A percentile compares a stretch with the other conserved stretches of the same genome.
Conservation (phyloP, 306 rosid genomes). For the Canavalia ensiformis region DNA sequence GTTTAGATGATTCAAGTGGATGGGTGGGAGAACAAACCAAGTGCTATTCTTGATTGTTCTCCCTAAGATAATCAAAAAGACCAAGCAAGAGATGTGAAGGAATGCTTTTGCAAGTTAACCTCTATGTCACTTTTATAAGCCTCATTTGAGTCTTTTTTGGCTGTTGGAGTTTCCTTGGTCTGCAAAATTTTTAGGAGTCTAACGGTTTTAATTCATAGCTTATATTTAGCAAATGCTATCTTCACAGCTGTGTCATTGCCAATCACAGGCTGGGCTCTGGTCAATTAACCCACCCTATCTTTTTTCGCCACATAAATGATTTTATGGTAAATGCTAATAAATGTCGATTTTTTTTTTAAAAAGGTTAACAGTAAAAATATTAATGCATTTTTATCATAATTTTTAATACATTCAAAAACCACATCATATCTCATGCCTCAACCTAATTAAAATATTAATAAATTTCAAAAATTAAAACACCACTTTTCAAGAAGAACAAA, state of each 20-base stretch:
- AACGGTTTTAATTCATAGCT: conserved; percentile 18
- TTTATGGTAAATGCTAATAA: too few relatives aligned
- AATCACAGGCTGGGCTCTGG: conserved; percentile 40
- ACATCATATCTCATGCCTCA: too few relatives aligned
- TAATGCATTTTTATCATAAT: too few relatives aligned
- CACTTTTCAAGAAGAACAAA: too few relatives aligned
- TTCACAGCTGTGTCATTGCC: conserved; percentile 39
- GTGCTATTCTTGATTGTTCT: conserved; percentile 30
- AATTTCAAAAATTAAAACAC: too few relatives aligned
- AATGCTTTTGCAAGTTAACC: neutral
- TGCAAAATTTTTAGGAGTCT: conserved; percentile 46
- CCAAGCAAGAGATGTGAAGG: neutral
- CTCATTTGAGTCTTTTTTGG: neutral
- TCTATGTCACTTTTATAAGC: conserved; percentile 22
- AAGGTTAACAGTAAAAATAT: too few relatives aligned
- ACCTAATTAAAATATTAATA: too few relatives aligned
- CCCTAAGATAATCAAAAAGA: neutral
- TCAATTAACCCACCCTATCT: conserved; percentile 22
- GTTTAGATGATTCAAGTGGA: neutral
- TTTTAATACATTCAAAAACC: too few relatives aligned
- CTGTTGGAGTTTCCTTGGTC: conserved; percentile 20
- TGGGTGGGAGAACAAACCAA: conserved; percentile 41
- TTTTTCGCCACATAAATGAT: neutral
- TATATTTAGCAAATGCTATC: conserved; percentile 36
- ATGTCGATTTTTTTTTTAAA: too few relatives aligned